Evolutionary conservation across 805 yeast species (phyloP).

Genomic region (Gaillardinia entomophila): DNA sequence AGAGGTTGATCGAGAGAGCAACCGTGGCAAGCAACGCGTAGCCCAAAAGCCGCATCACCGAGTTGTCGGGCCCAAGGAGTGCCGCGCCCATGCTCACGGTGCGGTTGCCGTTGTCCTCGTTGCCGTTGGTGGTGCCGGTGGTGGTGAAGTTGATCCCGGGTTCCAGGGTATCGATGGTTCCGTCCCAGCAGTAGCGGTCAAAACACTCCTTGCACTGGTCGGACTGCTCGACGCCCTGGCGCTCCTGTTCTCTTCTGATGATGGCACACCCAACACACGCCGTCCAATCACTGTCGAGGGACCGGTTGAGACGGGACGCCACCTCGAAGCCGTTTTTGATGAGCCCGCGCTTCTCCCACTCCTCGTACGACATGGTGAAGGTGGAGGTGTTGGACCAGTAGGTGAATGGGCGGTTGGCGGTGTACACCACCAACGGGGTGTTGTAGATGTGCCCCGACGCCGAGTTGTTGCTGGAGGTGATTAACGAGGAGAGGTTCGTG

Average conservation of each 20-base stretch:
- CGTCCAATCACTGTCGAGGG: conserved; percentile 15
- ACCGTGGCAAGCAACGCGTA: not conserved
- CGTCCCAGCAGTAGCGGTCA: conserved; percentile 22
- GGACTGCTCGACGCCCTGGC: conserved; percentile 14
- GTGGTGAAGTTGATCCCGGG: conserved; percentile 33
- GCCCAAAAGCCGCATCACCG: not conserved
- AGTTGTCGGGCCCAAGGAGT: not conserved
- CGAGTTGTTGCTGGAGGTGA: conserved; percentile 4
- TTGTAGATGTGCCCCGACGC: conserved; percentile 1
- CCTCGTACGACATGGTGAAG: conserved; percentile 19
- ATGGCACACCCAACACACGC: conserved; percentile 26
- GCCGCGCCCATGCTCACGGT: not conserved
- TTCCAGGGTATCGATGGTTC: conserved; percentile 4
- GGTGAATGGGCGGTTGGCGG: conserved; percentile 25
- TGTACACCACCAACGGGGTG: conserved; percentile 22
- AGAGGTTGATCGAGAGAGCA: too few relatives aligned
- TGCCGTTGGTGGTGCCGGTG: conserved; percentile 29
- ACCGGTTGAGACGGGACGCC: conserved; percentile 15
- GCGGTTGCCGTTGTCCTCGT: conserved; percentile 7
- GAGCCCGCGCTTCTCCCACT: conserved; percentile 16
- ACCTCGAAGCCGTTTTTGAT: conserved; percentile 23
- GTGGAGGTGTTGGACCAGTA: conserved; percentile 23
- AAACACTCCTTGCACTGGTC: conserved; percentile 21
- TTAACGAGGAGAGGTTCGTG: conserved; percentile 13
- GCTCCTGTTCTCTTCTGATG: conserved; percentile 20